Evolutionary conservation across 2,329 filamentous ascomycete species (phyloP), one percentile per base, ranked within the genome.

Genomic region (Escovopsis sp.): DNA sequence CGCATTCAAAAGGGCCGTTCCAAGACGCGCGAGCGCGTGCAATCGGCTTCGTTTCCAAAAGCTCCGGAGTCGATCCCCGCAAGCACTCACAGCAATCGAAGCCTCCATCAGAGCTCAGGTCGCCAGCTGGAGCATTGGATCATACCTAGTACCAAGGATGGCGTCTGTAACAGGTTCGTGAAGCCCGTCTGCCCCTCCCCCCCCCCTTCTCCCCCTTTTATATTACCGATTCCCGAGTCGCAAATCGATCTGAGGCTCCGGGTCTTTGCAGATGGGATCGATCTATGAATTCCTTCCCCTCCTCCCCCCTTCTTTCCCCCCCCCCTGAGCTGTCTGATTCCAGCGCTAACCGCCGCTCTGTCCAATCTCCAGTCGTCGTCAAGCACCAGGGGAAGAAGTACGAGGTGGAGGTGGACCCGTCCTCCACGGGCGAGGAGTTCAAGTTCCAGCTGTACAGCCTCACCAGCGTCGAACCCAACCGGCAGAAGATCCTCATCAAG

Each of bases 331-430:
- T 20, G 20, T 7, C 35, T 37, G 14, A 20, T 20, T 14, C 10
- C 11, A 9, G 11, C 15, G 3, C 10, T 38, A n/a, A 5, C 30
- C 36, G 27, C 15, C 39, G 8, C 27, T 8, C 27, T 8, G 27
- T 8, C 27, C 3, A 33, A 11, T 8, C 7, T 35, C 11, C 49
- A 94, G 88, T 98, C 51, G 72, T 87, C 58, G 81, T 98, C 51
- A 96, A 94, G 65, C 89, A 98, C 61, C 80, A 87, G 59, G 89
- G 89, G 67, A 95, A 91, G 63, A 89, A 88, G 60, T 83, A 96
- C 68, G 80, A 96, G 57, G 76, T 98, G 60, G 89, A 96, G 47
- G 76, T 98, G 55, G 89, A 96, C 59, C 73, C 84, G 35, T 71
- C 75, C 24, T 81, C 84, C 37, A 86, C 79, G 47, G 91, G 91